Percentiles rank a stretch among this genome's conserved stretches.
Evolutionary conservation across 1,284 basidiomycete species (phyloP).

Genomic region (Schizophyllum commune): DNA sequence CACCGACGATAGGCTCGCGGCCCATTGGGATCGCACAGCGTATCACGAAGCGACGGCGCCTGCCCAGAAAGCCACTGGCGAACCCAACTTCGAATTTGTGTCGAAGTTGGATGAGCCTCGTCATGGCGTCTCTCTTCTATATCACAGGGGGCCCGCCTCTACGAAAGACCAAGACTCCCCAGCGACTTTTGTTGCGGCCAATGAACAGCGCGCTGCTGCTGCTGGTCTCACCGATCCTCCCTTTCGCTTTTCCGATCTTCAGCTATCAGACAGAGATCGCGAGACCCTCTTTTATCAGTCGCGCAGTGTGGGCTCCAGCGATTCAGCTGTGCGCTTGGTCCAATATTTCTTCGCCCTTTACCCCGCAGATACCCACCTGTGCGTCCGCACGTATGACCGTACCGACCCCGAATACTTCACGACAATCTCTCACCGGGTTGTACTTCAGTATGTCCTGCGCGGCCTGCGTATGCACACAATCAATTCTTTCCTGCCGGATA

Average conservation of each 20-base stretch:
- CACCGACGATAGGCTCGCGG: background rate
- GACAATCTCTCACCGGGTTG: conserved; percentile 9
- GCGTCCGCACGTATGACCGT: conserved; percentile 16
- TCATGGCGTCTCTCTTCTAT: background rate
- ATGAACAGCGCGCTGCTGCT: background rate
- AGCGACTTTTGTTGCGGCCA: background rate
- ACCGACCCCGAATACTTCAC: conserved; percentile 15
- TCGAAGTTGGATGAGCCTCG: background rate
- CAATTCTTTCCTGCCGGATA: conserved; percentile 11
- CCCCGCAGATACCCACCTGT: conserved; percentile 12
- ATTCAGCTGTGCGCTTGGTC: conserved; percentile 16
- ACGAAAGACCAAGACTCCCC: background rate
- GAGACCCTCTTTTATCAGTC: conserved; percentile 24
- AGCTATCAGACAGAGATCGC: conserved; percentile 15
- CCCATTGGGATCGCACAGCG: conserved; percentile 1
- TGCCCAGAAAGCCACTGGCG: background rate
- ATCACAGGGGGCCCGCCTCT: background rate
- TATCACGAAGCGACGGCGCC: background rate
- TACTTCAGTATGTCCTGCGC: conserved; percentile 16
- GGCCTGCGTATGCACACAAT: conserved; percentile 14
- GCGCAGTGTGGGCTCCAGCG: conserved; percentile 23
- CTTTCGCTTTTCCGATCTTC: conserved; percentile 4
- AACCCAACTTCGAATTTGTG: background rate
- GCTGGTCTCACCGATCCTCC: background rate
- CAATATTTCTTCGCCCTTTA: conserved; percentile 24